phyloP scores from a whole-genome alignment of 2,329 filamentous ascomycete species.

The Lasiodiplodia citricola region DNA sequence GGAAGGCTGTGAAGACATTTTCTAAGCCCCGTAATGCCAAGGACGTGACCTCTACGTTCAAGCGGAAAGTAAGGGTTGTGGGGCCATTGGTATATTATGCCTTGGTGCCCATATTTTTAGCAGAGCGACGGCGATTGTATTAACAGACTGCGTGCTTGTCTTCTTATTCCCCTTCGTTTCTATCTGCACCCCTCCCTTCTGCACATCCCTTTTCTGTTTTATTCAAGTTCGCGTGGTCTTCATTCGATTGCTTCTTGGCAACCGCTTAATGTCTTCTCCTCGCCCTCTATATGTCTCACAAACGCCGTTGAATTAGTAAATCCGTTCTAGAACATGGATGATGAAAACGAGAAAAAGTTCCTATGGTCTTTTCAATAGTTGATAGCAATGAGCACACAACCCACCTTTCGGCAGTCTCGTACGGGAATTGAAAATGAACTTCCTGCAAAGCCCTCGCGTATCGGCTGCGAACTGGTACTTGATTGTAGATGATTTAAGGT shows the following conservation, averaged over 20 bases:
- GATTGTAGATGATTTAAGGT: background rate
- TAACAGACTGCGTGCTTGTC: constrained; percentile 7
- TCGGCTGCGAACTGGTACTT: too few species aligned
- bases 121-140: constrained; percentile 3
- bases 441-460: background rate
- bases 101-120: background rate
- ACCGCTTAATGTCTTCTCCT: background rate
- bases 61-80: background rate
- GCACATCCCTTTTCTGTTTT: background rate
- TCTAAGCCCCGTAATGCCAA: constrained; percentile 45
- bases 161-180: background rate
- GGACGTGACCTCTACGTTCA: background rate
- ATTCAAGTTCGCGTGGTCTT: background rate
- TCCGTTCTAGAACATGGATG: constrained; percentile 1
- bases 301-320: background rate
- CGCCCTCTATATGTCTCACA: background rate
- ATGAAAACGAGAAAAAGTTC: background rate
- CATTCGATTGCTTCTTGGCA: background rate
- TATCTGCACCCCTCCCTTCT: background rate
- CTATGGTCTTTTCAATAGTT: background rate
- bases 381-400: background rate
- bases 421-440: background rate
- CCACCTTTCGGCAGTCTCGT: background rate
- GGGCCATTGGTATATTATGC: background rate
- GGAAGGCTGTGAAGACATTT: constrained; percentile 80